phyloP scores from a whole-genome alignment of 805 yeast species.

The Yarrowia sp. region DNA sequence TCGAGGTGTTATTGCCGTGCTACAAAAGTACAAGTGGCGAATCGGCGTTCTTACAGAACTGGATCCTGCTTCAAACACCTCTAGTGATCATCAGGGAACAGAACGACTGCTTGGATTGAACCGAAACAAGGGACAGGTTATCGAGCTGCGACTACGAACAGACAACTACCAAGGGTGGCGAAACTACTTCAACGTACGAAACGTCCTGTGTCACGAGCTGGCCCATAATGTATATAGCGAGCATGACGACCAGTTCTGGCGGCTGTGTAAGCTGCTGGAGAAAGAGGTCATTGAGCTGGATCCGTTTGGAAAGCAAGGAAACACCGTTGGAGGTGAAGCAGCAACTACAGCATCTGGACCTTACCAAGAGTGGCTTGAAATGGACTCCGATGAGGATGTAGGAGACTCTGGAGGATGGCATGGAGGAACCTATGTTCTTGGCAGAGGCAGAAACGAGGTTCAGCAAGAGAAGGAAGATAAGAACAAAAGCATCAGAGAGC shows the following conservation, averaged over 20 bases:
- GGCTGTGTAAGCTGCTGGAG: constrained; percentile 39
- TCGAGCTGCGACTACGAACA: constrained; percentile 42
- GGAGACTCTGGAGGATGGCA: constrained; percentile 36
- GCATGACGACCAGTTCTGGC: constrained; percentile 42
- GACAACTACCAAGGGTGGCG: constrained; percentile 43
- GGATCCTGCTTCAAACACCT: constrained; percentile 42
- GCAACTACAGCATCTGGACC: neutral
- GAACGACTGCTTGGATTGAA: constrained; percentile 40
- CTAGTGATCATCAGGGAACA: constrained; percentile 31
- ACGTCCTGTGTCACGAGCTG: constrained; percentile 43
- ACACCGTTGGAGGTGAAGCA: constrained; percentile 28
- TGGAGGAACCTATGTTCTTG: constrained; percentile 33
- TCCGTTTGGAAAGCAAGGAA: constrained; percentile 37
- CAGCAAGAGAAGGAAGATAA: constrained; percentile 15
- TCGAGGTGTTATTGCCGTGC: constrained; percentile 40
- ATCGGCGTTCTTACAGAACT: constrained; percentile 42
- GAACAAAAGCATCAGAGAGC: constrained; percentile 5
- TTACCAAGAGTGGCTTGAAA: constrained; percentile 23
- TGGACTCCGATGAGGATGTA: constrained; percentile 25
- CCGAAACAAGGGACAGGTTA: constrained; percentile 39
- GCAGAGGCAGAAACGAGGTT: constrained; percentile 14
- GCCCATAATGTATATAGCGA: constrained; percentile 42
- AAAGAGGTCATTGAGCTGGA: constrained; percentile 38
- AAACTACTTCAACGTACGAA: constrained; percentile 38
- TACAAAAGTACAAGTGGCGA: constrained; percentile 40